Evolutionary conservation across 106 monocot species (phyloP), one percentile per base, ranked within the genome.

Genomic region (Platanthera guangdongensis): DNA sequence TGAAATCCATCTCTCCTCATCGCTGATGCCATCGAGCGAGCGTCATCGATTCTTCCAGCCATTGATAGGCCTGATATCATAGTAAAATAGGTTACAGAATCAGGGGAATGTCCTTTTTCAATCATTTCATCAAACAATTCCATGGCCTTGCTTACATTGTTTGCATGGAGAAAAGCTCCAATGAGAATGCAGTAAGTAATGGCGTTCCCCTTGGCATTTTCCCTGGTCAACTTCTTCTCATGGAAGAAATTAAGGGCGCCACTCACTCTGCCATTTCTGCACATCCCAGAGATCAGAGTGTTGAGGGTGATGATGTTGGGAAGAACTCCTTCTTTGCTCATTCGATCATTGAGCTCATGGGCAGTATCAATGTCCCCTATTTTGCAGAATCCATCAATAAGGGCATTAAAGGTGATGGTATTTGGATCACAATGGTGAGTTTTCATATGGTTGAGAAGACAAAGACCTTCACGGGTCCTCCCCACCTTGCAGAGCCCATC

Each of bases 381-480:
- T 71, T 83, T 90, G 76, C 88, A 96, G 22, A 88, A 83, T 19
- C 89, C 90, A 80, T 91, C 87, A 53, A 93, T 86, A 28, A 96
- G 76, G 59, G 68, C 46, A 49, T 91, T 93, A 51, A 86, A 96
- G 0, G 93, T 96, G 53, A 84, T 76, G 0, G 83, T 78, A 63
- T 86, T 84, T 0, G 93, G 89, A 8, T 65, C 14, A 45, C 79
- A 85, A 19, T 51, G 49, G 21, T 85, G 39, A 0, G 4, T 7
- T 10, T 68, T 88, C 92, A 92, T 95, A 78, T 48, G 16, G 6
- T 80, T 50, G 12, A 93, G 65, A 57, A 90, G 51, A 4, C 11
- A 8, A 0, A 91, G 10, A 0, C 74, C 91, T 1, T 91, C 89
- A n/a, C 80, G 45, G 9, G 86, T 18, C 52, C 91, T 84, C 19